Base-by-base conservation (phyloP, 352 stramenopile genomes). In the Saprolegnia diclina region DNA sequence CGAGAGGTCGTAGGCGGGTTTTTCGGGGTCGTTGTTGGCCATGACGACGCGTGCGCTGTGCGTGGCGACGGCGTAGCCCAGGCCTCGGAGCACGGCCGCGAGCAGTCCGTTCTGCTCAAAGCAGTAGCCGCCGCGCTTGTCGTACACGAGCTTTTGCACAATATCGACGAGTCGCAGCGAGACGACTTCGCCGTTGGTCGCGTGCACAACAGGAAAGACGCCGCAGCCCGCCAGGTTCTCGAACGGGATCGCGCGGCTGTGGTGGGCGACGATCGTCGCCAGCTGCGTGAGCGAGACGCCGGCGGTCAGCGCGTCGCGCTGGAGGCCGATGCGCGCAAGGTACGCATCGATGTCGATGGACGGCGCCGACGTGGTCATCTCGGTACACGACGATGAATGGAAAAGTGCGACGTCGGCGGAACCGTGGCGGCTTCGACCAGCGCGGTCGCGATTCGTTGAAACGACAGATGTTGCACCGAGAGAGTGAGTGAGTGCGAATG, bases 21-120 rank as follows among this genome's bases (percentile, higher is more conserved):
- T 18, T 26, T 14, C 22, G 10, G 18, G 10, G 18, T 69, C 63
- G 9, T 24, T 29, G 11, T 52, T 56, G 11, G 45, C 42, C 2
- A 52, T 24, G 14, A 61, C 35, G 16, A 69, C 63, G 37, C 46
- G 45, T 6, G 42, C 63, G 26, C 45, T 40, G 22, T 54, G n/a
- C 18, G 63, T 69, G 32, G 53, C 48, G 18, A 69, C 32, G 21
- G 22, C 37, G 37, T 46, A 69, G 22, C 63, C 63, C 5, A 69
- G 37, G 10, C 9, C 11, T 9, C 63, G 63, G 14, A 69, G 19
- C 37, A 22, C 46, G 10, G 22, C 37, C 11, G 63, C 22, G n/a
- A 69, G 21, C 16, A 69, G 24, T 14, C 42, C 63, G 26, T 69
- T 69, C 22, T 69, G 63, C 32, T 69, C 63, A 62, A 62, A 69